phyloP scores from a whole-genome alignment of 2,329 filamentous ascomycete species.

The Ceratocystis smalleyi region DNA sequence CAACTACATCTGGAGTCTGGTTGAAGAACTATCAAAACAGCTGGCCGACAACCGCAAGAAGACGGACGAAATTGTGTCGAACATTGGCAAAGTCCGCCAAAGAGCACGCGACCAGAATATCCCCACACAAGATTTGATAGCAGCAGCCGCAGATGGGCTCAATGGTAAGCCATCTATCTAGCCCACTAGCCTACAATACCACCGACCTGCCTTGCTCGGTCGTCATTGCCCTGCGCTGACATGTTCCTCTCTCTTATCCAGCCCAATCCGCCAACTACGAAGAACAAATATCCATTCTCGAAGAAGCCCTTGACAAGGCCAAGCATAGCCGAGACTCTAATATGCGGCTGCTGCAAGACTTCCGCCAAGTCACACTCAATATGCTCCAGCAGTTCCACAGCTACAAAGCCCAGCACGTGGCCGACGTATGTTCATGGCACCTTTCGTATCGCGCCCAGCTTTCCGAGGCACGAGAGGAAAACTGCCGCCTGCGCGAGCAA shows the following conservation, averaged over 20 bases:
- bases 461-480: slow-evolving; percentile 49
- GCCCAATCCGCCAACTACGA: slow-evolving; percentile 46
- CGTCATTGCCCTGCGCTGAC: neutral
- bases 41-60: slow-evolving; percentile 45
- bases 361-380: slow-evolving; percentile 39
- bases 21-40: slow-evolving; percentile 49
- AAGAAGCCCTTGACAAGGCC: slow-evolving; percentile 46
- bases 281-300: slow-evolving; percentile 43
- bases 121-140: slow-evolving; percentile 43
- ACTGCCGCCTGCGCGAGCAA: slow-evolving; percentile 45
- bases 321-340: slow-evolving; percentile 47
- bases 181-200: too few relatives aligned
- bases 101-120: slow-evolving; percentile 37
- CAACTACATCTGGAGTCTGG: slow-evolving; percentile 52
- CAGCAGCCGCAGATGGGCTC: slow-evolving; percentile 39
- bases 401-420: slow-evolving; percentile 48
- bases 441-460: slow-evolving; percentile 50
- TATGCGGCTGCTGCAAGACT: slow-evolving; percentile 40
- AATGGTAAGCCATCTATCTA: slow-evolving; percentile 30
- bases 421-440: slow-evolving; percentile 49
- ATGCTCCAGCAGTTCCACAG: slow-evolving; percentile 50
- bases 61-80: slow-evolving; percentile 49
- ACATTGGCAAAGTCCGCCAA: slow-evolving; percentile 44
- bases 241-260: slow-evolving; percentile 21
- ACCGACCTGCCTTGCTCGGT: neutral